Conservation (phyloP, 73 alveolate genomes). For the Symbiodinium pilosum region DNA sequence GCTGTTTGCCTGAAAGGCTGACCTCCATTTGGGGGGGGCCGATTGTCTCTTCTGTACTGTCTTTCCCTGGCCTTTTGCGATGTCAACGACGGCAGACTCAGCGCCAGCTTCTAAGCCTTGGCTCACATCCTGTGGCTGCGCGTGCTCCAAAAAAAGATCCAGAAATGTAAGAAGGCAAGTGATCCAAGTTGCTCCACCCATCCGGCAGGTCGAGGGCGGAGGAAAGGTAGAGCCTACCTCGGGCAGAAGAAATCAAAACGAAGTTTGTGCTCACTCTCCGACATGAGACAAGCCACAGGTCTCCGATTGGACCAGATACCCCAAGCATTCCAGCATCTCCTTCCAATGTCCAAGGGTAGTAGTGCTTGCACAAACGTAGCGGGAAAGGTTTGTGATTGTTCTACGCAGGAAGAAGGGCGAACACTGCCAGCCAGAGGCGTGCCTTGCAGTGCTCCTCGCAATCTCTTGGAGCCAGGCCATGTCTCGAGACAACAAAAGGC, state of each 20-base stretch:
- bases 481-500: not conserved
- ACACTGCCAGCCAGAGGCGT: no score
- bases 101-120: not conserved
- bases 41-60: not conserved
- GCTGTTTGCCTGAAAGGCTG: no score
- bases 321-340: not conserved
- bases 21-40: no score
- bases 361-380: no score
- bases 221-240: not conserved
- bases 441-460: conserved; percentile 7
- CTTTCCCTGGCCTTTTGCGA: not conserved
- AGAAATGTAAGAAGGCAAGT: no score
- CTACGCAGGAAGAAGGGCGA: no score
- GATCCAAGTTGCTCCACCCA: not conserved
- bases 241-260: not conserved
- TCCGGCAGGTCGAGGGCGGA: not conserved
- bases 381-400: no score
- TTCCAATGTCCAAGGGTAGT: no score
- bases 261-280: no score
- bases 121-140: no score
- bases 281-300: not conserved
- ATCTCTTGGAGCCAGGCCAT: not conserved
- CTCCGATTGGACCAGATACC: not conserved
- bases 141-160: no score
- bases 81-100: not conserved